Conservation (phyloP, 1,284 basidiomycete genomes). For the Heterobasidion irregulare region DNA sequence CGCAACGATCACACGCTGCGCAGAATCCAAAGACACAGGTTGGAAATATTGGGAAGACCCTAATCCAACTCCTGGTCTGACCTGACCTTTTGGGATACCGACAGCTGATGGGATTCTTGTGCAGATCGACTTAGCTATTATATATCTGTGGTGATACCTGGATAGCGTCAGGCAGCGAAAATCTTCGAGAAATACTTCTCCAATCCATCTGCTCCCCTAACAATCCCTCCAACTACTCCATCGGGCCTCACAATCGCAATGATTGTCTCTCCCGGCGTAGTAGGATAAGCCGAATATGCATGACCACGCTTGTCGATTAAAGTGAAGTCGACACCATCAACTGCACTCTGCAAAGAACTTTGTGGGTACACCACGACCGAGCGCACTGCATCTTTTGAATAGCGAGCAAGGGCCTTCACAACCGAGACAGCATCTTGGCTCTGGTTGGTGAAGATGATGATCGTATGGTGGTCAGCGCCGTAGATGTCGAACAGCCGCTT, state of each 20-base stretch:
- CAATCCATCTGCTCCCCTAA: background rate
- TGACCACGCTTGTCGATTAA: background rate
- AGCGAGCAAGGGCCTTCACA: background rate
- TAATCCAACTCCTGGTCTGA: no score
- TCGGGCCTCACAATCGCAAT: conserved; percentile 3
- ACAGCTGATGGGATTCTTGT: no score
- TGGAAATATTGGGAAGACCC: no score
- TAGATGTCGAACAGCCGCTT: conserved; percentile 5
- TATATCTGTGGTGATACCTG: background rate
- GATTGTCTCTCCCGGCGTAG: background rate
- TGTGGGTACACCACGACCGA: background rate
- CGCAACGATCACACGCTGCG: no score
- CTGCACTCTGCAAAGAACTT: background rate
- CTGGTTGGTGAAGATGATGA: conserved; percentile 1
- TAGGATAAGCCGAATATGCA: background rate
- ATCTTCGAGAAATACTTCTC: conserved; percentile 1
- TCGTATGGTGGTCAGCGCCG: conserved; percentile 3
- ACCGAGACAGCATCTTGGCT: background rate
- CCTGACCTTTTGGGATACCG: no score
- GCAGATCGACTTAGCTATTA: no score
- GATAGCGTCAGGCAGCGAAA: background rate
- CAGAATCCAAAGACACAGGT: no score
- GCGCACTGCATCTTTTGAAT: background rate
- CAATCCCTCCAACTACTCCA: conserved; percentile 1
- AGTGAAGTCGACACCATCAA: background rate